Evolutionary conservation across 805 yeast species (phyloP).

Genomic region (Yamadazyma tumulicola): DNA sequence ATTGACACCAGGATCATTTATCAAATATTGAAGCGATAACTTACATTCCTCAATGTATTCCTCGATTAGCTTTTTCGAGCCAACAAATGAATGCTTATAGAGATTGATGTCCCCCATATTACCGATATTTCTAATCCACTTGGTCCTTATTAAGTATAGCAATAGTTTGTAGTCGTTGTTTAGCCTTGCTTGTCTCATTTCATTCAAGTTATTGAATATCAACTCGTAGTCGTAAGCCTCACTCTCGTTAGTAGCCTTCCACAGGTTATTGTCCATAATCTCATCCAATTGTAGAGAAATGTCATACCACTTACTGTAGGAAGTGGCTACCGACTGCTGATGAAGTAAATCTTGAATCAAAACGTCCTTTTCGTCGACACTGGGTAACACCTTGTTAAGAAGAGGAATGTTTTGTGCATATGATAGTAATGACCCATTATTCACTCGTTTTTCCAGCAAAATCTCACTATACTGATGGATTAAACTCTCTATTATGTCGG

Average conservation of each 20-base stretch:
- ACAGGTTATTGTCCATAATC: slow-evolving; percentile 56
- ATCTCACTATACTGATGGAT: slow-evolving; percentile 12
- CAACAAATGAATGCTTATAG: slow-evolving; percentile 75
- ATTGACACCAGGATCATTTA: slow-evolving; percentile 33
- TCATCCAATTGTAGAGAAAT: slow-evolving; percentile 63
- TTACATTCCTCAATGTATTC: slow-evolving; percentile 81
- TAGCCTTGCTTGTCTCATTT: slow-evolving; percentile 57
- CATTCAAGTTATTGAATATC: slow-evolving; percentile 48
- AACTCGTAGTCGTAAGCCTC: slow-evolving; percentile 71
- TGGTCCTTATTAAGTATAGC: slow-evolving; percentile 74
- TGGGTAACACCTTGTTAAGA: slow-evolving; percentile 6
- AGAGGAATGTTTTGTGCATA: slow-evolving; percentile 7
- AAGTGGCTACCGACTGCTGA: slow-evolving; percentile 33
- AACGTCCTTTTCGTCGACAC: slow-evolving; percentile 17
- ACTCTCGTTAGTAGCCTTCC: slow-evolving; percentile 67
- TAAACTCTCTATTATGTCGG: slow-evolving; percentile 14
- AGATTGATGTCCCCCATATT: slow-evolving; percentile 79
- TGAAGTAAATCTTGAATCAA: slow-evolving; percentile 21
- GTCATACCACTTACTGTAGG: slow-evolving; percentile 63
- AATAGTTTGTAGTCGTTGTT: slow-evolving; percentile 56
- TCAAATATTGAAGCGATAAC: slow-evolving; percentile 36
- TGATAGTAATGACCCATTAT: slow-evolving; percentile 6
- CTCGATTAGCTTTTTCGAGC: slow-evolving; percentile 81
- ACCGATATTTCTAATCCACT: slow-evolving; percentile 82
- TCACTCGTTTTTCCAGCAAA: slow-evolving; percentile 1